Conservation (phyloP, 108 stramenopile species). For the Pseudonitzschia delicatissima region DNA sequence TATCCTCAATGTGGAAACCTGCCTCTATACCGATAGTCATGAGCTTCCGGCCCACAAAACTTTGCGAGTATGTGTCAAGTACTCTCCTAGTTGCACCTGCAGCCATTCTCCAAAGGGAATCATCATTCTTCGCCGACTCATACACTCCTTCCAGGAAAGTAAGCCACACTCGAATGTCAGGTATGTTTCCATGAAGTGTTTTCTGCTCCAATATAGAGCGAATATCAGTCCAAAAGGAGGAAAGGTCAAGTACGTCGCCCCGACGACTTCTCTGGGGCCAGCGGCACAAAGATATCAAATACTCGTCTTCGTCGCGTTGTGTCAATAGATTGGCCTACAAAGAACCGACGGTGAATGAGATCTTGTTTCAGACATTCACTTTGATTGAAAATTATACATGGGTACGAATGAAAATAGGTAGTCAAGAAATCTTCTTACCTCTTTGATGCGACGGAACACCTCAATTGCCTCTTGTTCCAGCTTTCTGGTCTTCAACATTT, state of each 20-base stretch:
- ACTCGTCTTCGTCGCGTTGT: slow-evolving; percentile 8
- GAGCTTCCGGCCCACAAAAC: slow-evolving; percentile 9
- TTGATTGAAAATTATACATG: not conserved
- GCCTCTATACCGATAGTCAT: slow-evolving; percentile 21
- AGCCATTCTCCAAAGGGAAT: slow-evolving; percentile 13
- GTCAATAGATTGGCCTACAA: slow-evolving; percentile 10
- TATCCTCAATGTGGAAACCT: slow-evolving; percentile 40
- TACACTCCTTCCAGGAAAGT: slow-evolving; percentile 11
- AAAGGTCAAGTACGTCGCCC: slow-evolving; percentile 24
- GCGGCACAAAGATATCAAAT: slow-evolving; percentile 17
- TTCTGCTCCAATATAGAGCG: slow-evolving; percentile 4
- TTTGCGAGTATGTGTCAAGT: slow-evolving; percentile 18
- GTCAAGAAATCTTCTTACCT: slow-evolving; percentile 20
- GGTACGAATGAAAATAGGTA: not conserved
- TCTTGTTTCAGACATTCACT: not conserved
- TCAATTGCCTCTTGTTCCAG: slow-evolving; percentile 15
- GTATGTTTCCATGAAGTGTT: not conserved
- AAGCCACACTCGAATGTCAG: slow-evolving; percentile 16
- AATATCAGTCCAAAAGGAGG: slow-evolving; percentile 9
- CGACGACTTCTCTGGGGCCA: slow-evolving; percentile 29
- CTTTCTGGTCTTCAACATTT: slow-evolving; percentile 29
- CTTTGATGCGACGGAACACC: slow-evolving; percentile 8
- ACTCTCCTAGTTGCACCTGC: slow-evolving; percentile 7
- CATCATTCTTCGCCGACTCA: slow-evolving; percentile 4
- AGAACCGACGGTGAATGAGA: not conserved